Conservation (phyloP, 2,329 filamentous ascomycete species). For the Neocatenulostroma microsporum region DNA sequence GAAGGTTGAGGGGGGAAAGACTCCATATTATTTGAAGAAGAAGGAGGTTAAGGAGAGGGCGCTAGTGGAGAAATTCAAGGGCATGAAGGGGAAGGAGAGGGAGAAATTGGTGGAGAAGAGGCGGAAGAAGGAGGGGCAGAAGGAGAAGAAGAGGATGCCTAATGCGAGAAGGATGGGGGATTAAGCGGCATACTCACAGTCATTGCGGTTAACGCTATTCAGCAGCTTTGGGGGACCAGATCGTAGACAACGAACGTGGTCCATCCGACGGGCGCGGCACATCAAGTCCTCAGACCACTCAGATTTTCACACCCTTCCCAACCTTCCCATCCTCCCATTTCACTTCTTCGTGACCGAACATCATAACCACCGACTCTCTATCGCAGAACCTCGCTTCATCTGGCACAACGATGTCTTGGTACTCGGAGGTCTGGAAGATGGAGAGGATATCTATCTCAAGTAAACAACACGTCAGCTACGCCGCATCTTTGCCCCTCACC, state of each 20-base stretch:
- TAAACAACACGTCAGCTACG: too few relatives aligned
- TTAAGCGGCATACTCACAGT: too few relatives aligned
- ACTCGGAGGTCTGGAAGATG: slow-evolving; percentile 4
- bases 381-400: slow-evolving; percentile 4
- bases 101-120: slow-evolving; percentile 78
- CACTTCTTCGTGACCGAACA: slow-evolving; percentile 3
- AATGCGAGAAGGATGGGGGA: slow-evolving; percentile 28
- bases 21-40: slow-evolving; percentile 87
- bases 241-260: too few relatives aligned
- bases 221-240: too few relatives aligned
- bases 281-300: too few relatives aligned
- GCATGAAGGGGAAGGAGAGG: slow-evolving; percentile 77
- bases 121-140: slow-evolving; percentile 79
- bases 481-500: too few relatives aligned
- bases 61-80: slow-evolving; percentile 68
- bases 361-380: slow-evolving; percentile 1
- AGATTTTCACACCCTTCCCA: slow-evolving; percentile 1
- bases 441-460: too few relatives aligned
- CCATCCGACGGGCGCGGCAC: too few relatives aligned
- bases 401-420: slow-evolving; percentile 1
- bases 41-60: slow-evolving; percentile 80
- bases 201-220: not conserved
- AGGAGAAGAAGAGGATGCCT: slow-evolving; percentile 64
- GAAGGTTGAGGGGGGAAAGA: slow-evolving; percentile 77
- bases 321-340: slow-evolving; percentile 3